A percentile compares a stretch with the other conserved stretches of the same genome.
Conservation (phyloP, 768 basidiomycete species). For the Rickenella mellea region DNA sequence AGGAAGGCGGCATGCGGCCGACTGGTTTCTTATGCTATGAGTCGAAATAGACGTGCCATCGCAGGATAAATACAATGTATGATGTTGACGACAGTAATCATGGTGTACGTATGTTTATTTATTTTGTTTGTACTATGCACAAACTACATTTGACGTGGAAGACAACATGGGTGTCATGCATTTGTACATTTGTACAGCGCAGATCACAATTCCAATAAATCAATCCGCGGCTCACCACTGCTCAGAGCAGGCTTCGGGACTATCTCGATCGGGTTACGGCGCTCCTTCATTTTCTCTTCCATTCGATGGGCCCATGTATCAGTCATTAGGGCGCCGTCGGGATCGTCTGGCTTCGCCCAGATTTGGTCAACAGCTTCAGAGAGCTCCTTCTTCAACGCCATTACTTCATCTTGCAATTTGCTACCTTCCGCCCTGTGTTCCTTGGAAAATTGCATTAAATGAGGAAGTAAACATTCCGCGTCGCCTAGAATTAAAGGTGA, state of each 20-base stretch:
- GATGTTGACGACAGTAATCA: too few species aligned
- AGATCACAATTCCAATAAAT: too few species aligned
- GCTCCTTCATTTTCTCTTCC: constrained; percentile 15
- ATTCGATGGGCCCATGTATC: constrained; percentile 19
- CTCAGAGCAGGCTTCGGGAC: constrained; percentile 17
- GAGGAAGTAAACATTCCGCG: constrained; percentile 57
- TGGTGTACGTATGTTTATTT: too few species aligned
- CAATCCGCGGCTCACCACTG: too few species aligned
- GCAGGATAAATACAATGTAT: too few species aligned
- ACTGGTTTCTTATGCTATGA: constrained; percentile 25
- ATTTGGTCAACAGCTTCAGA: constrained; percentile 49
- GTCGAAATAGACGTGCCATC: too few species aligned
- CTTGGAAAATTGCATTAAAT: constrained; percentile 59
- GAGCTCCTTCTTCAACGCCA: constrained; percentile 47
- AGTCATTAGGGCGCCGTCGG: constrained; percentile 10
- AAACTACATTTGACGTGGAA: too few species aligned
- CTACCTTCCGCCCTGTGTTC: constrained; percentile 62
- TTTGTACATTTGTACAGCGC: too few species aligned
- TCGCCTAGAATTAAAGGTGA: constrained; percentile 43
- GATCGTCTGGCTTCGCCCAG: constrained; percentile 42
- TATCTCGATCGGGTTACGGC: constrained; percentile 17
- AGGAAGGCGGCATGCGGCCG: constrained; percentile 25
- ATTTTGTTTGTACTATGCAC: too few species aligned
- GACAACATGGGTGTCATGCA: too few species aligned
- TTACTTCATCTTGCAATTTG: constrained; percentile 52